Percentiles rank a stretch among this genome's conserved stretches.
Evolutionary conservation across 2,329 filamentous ascomycete genomes (phyloP).

Genomic region (Aureobasidium sp.): DNA sequence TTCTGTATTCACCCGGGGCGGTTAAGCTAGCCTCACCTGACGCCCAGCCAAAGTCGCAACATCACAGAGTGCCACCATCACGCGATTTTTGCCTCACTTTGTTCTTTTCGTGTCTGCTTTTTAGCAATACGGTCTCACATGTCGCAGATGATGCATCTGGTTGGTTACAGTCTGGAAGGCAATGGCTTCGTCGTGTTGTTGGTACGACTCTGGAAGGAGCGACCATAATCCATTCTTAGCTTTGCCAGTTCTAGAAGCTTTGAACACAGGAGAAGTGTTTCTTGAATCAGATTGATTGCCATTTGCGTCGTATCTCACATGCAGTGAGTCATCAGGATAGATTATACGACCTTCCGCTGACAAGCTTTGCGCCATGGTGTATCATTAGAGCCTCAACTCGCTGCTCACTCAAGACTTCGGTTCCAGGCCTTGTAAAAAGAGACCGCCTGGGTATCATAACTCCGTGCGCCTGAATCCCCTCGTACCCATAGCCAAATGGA

Average conservation of each 20-base stretch:
- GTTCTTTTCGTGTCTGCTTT: not conserved
- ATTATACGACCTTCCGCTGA: not conserved
- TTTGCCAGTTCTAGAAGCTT: not conserved
- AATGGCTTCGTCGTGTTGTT: too few species aligned
- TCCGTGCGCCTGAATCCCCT: not conserved
- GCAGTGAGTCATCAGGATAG: not conserved
- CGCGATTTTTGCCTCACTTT: not conserved
- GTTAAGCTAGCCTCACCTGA: constrained; percentile 7
- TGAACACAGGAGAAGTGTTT: not conserved
- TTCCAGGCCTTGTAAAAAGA: not conserved
- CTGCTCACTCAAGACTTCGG: not conserved
- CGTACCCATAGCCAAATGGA: not conserved
- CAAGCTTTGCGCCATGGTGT: not conserved
- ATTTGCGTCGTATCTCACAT: not conserved
- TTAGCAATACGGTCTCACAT: not conserved
- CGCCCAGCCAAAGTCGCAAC: not conserved
- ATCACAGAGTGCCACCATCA: not conserved
- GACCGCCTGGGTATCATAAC: not conserved
- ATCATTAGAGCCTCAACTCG: not conserved
- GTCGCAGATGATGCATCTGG: not conserved
- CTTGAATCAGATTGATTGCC: not conserved
- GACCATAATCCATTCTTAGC: not conserved
- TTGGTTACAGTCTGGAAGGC: not conserved
- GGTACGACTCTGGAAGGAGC: not conserved
- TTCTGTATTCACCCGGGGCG: not conserved